Percentiles rank a stretch among this genome's conserved stretches.
Conservation (phyloP, 2,329 filamentous ascomycete genomes). For the Metarhizium anisopliae region DNA sequence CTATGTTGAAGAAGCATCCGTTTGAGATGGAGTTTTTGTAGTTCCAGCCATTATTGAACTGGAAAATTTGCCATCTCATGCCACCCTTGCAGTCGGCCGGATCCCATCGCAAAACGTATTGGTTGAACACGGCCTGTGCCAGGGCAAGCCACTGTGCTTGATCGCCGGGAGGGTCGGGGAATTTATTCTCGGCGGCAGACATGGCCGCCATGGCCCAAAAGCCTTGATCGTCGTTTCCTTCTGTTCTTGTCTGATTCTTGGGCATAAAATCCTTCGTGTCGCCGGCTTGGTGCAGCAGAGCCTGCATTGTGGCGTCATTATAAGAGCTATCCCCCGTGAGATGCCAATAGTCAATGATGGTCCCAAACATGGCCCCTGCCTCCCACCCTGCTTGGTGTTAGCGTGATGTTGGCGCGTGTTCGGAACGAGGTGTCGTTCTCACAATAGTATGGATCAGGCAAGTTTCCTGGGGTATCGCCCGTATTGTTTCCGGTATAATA, state of each 20-base stretch:
- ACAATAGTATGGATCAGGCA: constrained; percentile 58
- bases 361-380: constrained; percentile 61
- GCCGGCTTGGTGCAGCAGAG: constrained; percentile 51
- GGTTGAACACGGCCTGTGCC: constrained; percentile 72
- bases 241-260: constrained; percentile 49
- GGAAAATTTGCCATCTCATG: constrained; percentile 78
- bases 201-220: constrained; percentile 84
- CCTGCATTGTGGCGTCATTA: constrained; percentile 49
- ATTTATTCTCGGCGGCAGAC: constrained; percentile 67
- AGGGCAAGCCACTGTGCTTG: constrained; percentile 68
- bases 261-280: constrained; percentile 57
- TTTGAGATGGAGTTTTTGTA: constrained; percentile 64
- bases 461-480: constrained; percentile 47
- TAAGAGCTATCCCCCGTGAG: constrained; percentile 59
- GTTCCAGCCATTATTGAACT: constrained; percentile 62
- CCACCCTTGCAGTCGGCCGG: constrained; percentile 57
- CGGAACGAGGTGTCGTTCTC: constrained; percentile 23
- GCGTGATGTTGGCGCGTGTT: background rate
- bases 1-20: constrained; percentile 61
- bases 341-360: constrained; percentile 64
- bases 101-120: constrained; percentile 66
- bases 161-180: constrained; percentile 54
- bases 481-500: constrained; percentile 51
- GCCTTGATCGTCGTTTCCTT: constrained; percentile 68
- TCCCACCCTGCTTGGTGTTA: constrained; percentile 50